phyloP scores from a whole-genome alignment of 2,329 filamentous ascomycete genomes.

The Fusarium foetens region DNA sequence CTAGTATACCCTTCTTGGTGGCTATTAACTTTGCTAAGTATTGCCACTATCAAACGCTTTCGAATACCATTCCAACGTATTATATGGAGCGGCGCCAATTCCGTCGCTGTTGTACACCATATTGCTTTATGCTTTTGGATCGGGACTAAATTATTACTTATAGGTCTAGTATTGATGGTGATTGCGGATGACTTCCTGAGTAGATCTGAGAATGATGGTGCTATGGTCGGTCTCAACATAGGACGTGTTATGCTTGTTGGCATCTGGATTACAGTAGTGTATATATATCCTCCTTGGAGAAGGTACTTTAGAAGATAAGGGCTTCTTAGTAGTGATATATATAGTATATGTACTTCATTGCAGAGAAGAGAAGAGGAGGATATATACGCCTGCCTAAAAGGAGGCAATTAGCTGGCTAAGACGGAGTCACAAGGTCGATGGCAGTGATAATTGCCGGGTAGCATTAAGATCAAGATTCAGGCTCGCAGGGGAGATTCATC shows the following conservation, averaged over 20 bases:
- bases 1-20: not conserved
- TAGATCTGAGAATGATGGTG: not conserved
- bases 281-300: not conserved
- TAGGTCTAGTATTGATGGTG: not conserved
- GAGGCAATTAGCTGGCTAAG: not conserved
- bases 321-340: accelerated
- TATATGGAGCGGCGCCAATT: not conserved
- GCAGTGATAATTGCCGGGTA: accelerated
- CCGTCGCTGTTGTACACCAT: not conserved
- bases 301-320: accelerated
- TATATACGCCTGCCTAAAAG: too few relatives aligned
- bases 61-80: not conserved
- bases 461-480: accelerated
- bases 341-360: too few relatives aligned
- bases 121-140: not conserved
- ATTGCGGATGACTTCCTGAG: not conserved
- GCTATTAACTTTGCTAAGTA: not conserved
- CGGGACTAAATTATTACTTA: not conserved
- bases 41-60: not conserved
- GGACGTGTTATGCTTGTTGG: not conserved
- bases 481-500: not conserved
- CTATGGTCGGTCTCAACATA: not conserved
- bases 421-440: accelerated
- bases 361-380: not conserved
- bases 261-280: accelerated